Base-by-base conservation (phyloP, 2,329 filamentous ascomycete genomes). In the Emergomyces africanus region DNA sequence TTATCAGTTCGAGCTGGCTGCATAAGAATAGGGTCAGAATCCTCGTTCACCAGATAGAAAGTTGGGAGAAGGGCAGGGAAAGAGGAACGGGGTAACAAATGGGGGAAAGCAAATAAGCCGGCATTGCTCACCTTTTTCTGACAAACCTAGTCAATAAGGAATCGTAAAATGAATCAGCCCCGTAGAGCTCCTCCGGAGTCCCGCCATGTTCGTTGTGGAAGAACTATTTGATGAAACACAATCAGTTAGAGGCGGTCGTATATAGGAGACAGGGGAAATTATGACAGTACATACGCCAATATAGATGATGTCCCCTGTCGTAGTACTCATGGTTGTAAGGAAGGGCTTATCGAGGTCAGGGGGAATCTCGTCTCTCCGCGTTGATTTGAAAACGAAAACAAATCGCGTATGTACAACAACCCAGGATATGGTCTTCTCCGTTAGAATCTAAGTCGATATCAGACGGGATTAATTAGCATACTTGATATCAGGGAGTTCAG, bases 161-260 rank as follows among this genome's bases (percentile, higher is more conserved):
- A 66, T 80, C 82, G 72, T 79, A 84, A 64, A 95, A 80, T 67
- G 95, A 88, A 72, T 85, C 87, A 74, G 89, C 90, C 64, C 82
- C 78, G 71, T 81, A 83, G 63, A 95, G 79, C 77, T 95, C 89
- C 67, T 87, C 77, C 54, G 87, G 83, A 54, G 89, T 51, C 33
- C 15, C 10, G 33, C 9, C 44, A 10, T 14, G 14, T 54, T 5
- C 15, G 37, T 25, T 25, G n/a, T n/a, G n/a, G n/a, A n/a, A 55
- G 54, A 55, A 55, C 54, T 55, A 6, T 25, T 4, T n/a, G n/a
- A 18, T 5, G n/a, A 15, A 35, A 35, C 5, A 41, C n/a, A n/a
- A n/a, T n/a, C n/a, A n/a, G n/a, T n/a, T n/a, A n/a, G n/a, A n/a
- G n/a, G n/a, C n/a, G n/a, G n/a, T n/a, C n/a, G n/a, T n/a, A n/a